phyloP scores from a whole-genome alignment of 1,139 yeast genomes.

The Magnusiomyces fungicola region DNA sequence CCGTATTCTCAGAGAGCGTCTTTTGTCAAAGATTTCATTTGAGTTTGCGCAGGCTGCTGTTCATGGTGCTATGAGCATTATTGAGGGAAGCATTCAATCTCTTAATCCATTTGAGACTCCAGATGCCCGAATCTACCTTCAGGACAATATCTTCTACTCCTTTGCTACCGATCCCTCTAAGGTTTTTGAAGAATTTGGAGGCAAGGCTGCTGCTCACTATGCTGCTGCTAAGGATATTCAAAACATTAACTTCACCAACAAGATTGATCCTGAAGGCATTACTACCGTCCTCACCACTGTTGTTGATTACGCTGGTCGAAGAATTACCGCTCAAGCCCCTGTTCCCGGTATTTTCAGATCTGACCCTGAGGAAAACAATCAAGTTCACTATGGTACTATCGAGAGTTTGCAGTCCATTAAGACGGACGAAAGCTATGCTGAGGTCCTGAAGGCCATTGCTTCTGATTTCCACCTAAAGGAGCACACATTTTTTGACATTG shows the following conservation, averaged over 20 bases:
- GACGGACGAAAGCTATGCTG: conserved; percentile 44
- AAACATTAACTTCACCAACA: conserved; percentile 62
- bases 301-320: conserved; percentile 82
- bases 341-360: conserved; percentile 89
- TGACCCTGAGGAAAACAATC: conserved; percentile 36
- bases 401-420: conserved; percentile 50
- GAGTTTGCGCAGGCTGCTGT: conserved; percentile 75
- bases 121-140: conserved; percentile 56
- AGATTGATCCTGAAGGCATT: conserved; percentile 56
- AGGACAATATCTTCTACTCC: conserved; percentile 83
- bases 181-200: conserved; percentile 59
- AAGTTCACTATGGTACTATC: conserved; percentile 66
- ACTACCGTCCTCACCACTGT: conserved; percentile 71
- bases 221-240: conserved; percentile 73
- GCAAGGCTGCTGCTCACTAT: conserved; percentile 79
- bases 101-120: conserved; percentile 67
- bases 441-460: conserved; percentile 54
- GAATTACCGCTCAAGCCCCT: conserved; percentile 89
- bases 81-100: conserved; percentile 68
- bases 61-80: conserved; percentile 69
- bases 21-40: conserved; percentile 61
- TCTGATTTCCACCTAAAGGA: conserved; percentile 72
- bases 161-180: conserved; percentile 70
- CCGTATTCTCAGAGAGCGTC: conserved; percentile 67
- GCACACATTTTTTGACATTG: conserved; percentile 48